phyloP scores from a whole-genome alignment of 306 rosid species.

The Comarum palustre region DNA sequence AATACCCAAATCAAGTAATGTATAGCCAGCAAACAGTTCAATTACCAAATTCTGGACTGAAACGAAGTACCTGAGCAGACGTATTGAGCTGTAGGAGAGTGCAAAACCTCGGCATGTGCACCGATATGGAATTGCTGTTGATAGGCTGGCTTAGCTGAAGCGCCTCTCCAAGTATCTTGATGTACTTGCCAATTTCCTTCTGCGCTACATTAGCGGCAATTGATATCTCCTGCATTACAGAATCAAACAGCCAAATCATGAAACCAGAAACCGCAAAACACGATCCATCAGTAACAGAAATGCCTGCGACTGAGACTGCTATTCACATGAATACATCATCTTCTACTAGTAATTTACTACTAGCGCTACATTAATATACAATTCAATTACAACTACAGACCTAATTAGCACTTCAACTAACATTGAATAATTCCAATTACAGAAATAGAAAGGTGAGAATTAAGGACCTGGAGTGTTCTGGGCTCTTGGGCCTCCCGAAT shows the following conservation, averaged over 20 bases:
- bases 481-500: slow-evolving; percentile 96
- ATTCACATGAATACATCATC: neutral
- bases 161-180: slow-evolving; percentile 96
- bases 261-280: slow-evolving; percentile 8
- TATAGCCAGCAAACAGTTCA: slow-evolving; percentile 6
- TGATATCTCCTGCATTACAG: slow-evolving; percentile 73
- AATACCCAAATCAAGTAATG: slow-evolving; percentile 3
- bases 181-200: slow-evolving; percentile 92
- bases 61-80: slow-evolving; percentile 80
- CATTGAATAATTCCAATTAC: neutral
- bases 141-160: slow-evolving; percentile 93
- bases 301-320: neutral
- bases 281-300: neutral
- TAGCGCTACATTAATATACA: neutral
- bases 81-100: slow-evolving; percentile 93
- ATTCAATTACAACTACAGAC: neutral
- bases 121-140: slow-evolving; percentile 91
- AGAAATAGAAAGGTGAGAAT: neutral
- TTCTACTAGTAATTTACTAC: neutral
- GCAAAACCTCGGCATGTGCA: slow-evolving; percentile 96
- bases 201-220: slow-evolving; percentile 92
- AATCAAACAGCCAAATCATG: slow-evolving; percentile 27
- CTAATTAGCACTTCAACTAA: neutral
- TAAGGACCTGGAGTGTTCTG: slow-evolving; percentile 73
- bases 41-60: slow-evolving; percentile 9